Evolutionary conservation across 371 early-diverging fungal genomes (phyloP).

Genomic region (Mortierella sp.): DNA sequence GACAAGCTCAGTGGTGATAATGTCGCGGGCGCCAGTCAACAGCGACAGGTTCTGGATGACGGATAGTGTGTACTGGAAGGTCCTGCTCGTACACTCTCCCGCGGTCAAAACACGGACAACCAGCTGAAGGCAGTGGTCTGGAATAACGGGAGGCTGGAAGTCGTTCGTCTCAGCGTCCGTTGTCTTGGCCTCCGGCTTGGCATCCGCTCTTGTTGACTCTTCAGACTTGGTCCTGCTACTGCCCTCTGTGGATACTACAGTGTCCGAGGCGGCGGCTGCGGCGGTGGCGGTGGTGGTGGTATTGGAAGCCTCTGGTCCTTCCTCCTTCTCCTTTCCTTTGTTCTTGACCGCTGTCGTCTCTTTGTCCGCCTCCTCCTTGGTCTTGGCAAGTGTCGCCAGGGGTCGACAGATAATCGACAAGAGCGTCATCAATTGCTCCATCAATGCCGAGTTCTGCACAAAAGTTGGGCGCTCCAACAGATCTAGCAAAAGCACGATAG

Average conservation of each 20-base stretch:
- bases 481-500: conserved; percentile 86
- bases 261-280: too few species aligned
- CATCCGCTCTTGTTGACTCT: background rate
- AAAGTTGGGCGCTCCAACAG: conserved; percentile 88
- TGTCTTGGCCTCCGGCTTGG: conserved; percentile 41
- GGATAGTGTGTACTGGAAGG: conserved; percentile 92
- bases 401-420: conserved; percentile 82
- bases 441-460: conserved; percentile 78
- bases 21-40: conserved; percentile 76
- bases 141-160: conserved; percentile 79
- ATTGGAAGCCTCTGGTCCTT: background rate
- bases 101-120: conserved; percentile 92
- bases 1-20: conserved; percentile 84
- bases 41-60: conserved; percentile 91
- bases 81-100: conserved; percentile 93
- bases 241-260: background rate
- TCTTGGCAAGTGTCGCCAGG: conserved; percentile 70
- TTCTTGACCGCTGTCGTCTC: conserved; percentile 33
- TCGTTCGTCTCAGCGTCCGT: conserved; percentile 35
- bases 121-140: conserved; percentile 79
- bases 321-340: conserved; percentile 14
- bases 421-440: conserved; percentile 93
- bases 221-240: background rate
- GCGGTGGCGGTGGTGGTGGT: background rate
- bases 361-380: conserved; percentile 59